Conservation (phyloP, 768 basidiomycete genomes). For the Agrocybe praecox region DNA sequence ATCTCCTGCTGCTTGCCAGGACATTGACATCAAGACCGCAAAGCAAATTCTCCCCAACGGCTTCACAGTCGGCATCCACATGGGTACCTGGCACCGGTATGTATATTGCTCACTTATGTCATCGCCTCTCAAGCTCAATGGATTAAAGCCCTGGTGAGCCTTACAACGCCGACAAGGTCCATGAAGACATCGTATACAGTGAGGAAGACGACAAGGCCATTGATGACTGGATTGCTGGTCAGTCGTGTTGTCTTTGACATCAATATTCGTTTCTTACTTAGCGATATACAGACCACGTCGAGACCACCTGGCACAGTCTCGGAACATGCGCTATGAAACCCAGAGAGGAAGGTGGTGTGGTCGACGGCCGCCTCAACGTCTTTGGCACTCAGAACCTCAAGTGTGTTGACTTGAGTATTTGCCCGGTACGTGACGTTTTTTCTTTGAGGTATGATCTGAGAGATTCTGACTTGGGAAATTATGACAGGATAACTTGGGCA, state of each 20-base stretch:
- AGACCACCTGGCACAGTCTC: slow-evolving; percentile 78
- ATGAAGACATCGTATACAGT: slow-evolving; percentile 67
- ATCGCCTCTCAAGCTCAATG: neutral
- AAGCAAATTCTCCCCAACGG: slow-evolving; percentile 60
- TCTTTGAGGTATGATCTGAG: neutral
- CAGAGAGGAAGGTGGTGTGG: slow-evolving; percentile 63
- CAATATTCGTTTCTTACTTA: slow-evolving; percentile 30
- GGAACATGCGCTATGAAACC: slow-evolving; percentile 68
- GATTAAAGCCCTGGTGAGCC: slow-evolving; percentile 45
- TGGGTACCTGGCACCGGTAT: slow-evolving; percentile 66
- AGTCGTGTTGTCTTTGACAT: slow-evolving; percentile 2
- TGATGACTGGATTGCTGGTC: slow-evolving; percentile 65
- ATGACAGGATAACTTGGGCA: slow-evolving; percentile 66
- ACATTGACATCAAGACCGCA: slow-evolving; percentile 71
- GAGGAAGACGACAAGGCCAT: slow-evolving; percentile 73
- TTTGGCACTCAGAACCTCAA: slow-evolving; percentile 69
- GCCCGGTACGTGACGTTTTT: slow-evolving; percentile 49
- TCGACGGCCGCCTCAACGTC: slow-evolving; percentile 64
- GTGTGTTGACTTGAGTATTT: slow-evolving; percentile 69
- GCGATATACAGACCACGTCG: slow-evolving; percentile 58
- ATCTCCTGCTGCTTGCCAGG: slow-evolving; percentile 55
- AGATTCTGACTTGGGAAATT: neutral
- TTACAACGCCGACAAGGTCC: slow-evolving; percentile 57
- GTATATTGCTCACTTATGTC: neutral
- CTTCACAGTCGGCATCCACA: slow-evolving; percentile 72